Percentiles rank a stretch among this genome's conserved stretches.
Conservation (phyloP, 2,329 filamentous ascomycete genomes). For the Kalmusia sp. region DNA sequence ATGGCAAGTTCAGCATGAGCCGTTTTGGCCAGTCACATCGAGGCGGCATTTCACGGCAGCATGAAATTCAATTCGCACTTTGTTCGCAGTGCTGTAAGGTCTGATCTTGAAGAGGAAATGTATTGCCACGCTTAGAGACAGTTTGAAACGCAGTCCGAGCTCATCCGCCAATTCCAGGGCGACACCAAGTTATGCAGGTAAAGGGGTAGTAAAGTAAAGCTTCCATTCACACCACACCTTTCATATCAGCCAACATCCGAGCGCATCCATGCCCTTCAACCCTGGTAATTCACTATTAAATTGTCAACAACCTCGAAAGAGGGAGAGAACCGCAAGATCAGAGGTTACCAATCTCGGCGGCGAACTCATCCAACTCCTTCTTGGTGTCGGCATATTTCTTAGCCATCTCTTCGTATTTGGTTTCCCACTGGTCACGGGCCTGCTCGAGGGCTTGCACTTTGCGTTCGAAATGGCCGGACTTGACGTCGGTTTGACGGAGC, state of each 20-base stretch:
- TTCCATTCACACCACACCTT: slow-evolving; percentile 18
- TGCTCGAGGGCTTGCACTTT: slow-evolving; percentile 97
- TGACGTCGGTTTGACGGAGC: slow-evolving; percentile 98
- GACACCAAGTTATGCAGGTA: slow-evolving; percentile 35
- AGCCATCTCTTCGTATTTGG: slow-evolving; percentile 97
- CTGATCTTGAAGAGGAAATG: slow-evolving; percentile 17
- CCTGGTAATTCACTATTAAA: slow-evolving; percentile 30
- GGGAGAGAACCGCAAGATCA: slow-evolving; percentile 56
- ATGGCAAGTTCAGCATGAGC: no score
- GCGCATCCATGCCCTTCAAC: slow-evolving; percentile 26
- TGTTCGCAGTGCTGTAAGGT: no score
- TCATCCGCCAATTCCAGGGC: slow-evolving; percentile 20
- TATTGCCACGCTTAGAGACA: slow-evolving; percentile 40
- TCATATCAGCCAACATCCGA: slow-evolving; percentile 20
- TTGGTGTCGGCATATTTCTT: slow-evolving; percentile 85
- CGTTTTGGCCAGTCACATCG: no score
- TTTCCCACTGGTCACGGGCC: slow-evolving; percentile 92
- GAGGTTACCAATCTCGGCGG: slow-evolving; percentile 91
- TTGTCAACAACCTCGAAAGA: slow-evolving; percentile 42
- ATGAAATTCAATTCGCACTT: no score
- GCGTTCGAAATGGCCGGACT: slow-evolving; percentile 98
- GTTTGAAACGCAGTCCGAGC: slow-evolving; percentile 37
- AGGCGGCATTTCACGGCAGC: no score
- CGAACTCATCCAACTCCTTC: slow-evolving; percentile 92
- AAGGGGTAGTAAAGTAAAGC: slow-evolving; percentile 26